phyloP scores from a whole-genome alignment of 2,329 filamentous ascomycete genomes.

The Aureobasidium sp. region DNA sequence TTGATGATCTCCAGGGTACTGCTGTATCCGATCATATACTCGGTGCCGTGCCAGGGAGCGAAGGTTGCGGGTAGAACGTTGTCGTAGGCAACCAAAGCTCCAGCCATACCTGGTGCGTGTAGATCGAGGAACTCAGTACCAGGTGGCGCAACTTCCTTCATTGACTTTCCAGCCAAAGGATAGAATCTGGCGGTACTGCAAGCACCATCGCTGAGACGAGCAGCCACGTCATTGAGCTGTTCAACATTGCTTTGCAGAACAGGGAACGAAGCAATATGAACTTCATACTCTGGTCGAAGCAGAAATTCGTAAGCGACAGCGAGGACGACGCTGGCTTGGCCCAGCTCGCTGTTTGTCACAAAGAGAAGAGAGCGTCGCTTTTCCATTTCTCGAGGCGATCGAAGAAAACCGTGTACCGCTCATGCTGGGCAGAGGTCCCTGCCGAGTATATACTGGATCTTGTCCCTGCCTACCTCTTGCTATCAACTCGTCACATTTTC shows the following conservation, averaged over 20 bases:
- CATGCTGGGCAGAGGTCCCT: background rate
- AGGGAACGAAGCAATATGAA: background rate
- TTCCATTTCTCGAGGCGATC: background rate
- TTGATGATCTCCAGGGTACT: background rate
- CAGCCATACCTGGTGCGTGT: background rate
- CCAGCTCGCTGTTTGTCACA: background rate
- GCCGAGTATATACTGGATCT: background rate
- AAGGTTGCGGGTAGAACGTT: background rate
- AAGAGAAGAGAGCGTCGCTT: background rate
- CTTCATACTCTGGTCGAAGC: background rate
- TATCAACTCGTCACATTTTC: background rate
- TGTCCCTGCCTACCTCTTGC: background rate
- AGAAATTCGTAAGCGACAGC: background rate
- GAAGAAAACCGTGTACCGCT: too few relatives aligned
- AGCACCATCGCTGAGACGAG: background rate
- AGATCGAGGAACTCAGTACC: background rate
- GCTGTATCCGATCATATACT: conserved; percentile 6
- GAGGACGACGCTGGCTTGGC: conserved; percentile 1
- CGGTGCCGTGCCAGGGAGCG: background rate
- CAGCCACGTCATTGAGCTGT: background rate
- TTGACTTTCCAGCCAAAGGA: background rate
- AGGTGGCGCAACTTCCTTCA: background rate
- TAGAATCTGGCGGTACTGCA: background rate
- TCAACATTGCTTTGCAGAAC: background rate
- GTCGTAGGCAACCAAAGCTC: background rate